These are phyloP conservation scores for Geotrichum klebahnii DNA, from an alignment of 1,139 yeast genomes.

Conservation along the genomic window DNA sequence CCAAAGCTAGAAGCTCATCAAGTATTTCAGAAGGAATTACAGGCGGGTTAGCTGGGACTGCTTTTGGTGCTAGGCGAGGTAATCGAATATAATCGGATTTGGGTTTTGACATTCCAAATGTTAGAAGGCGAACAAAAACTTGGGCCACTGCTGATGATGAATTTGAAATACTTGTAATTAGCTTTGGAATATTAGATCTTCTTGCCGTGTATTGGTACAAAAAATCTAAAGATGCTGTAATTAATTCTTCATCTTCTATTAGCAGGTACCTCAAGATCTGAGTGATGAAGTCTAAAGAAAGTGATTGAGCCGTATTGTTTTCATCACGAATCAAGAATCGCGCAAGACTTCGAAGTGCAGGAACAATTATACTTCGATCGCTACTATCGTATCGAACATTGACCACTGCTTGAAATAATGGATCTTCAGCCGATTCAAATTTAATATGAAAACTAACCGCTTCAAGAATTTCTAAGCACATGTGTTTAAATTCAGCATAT, in stretches of 20 bases:
- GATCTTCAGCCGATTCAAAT: conserved; percentile 55
- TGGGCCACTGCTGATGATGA: conserved; percentile 43
- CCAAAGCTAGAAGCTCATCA: conserved; percentile 56
- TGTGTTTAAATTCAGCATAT: conserved; percentile 60
- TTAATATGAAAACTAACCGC: conserved; percentile 78
- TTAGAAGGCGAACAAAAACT: conserved; percentile 55
- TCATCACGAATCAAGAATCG: conserved; percentile 42
- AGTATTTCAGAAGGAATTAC: conserved; percentile 57
- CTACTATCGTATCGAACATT: conserved; percentile 28
- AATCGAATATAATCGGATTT: conserved; percentile 37
- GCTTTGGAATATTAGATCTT: conserved; percentile 37
- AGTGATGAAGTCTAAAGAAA: conserved; percentile 19
- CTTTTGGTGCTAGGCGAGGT: conserved; percentile 40
- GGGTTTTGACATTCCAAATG: conserved; percentile 45
- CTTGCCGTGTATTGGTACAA: conserved; percentile 61
- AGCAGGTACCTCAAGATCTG: conserved; percentile 47
- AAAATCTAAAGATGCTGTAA: conserved; percentile 63
- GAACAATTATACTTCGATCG: conserved; percentile 41
- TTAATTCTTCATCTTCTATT: conserved; percentile 53
- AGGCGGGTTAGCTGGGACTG: conserved; percentile 61
- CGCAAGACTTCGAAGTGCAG: conserved; percentile 41
- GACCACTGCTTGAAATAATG: conserved; percentile 34
- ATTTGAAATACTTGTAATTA: conserved; percentile 37
- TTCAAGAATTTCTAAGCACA: conserved; percentile 76
- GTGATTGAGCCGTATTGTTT: conserved; percentile 41